These are phyloP conservation scores for Coffea humblotiana DNA, from an alignment of 305 asterid genomes.

Conservation along the genomic window DNA sequence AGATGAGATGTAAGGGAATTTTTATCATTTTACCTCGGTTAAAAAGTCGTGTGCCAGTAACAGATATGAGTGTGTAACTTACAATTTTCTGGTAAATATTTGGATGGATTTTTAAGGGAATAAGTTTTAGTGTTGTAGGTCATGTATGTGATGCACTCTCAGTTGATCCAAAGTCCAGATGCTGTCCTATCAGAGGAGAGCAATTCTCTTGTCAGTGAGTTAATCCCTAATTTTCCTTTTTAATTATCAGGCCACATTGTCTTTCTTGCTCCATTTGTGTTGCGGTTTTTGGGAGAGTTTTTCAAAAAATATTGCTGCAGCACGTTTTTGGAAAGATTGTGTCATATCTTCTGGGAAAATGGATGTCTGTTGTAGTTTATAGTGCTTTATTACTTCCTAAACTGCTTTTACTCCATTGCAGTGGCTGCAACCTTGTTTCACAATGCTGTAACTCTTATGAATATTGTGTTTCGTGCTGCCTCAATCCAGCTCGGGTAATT, in stretches of 20 bases:
- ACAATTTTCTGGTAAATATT: too few relatives aligned
- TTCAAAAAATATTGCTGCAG: too few relatives aligned
- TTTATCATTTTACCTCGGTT: too few relatives aligned
- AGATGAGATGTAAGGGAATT: too few relatives aligned
- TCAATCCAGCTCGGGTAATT: constrained; percentile 69
- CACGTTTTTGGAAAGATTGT: too few relatives aligned
- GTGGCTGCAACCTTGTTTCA: constrained; percentile 79
- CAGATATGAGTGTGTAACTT: too few relatives aligned
- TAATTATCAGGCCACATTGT: background rate
- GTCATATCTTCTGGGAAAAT: background rate
- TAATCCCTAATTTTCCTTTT: constrained; percentile 19
- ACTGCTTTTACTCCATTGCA: constrained; percentile 30
- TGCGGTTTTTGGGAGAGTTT: too few relatives aligned
- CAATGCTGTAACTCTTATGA: constrained; percentile 89
- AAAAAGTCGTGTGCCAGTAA: too few relatives aligned
- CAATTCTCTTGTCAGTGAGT: constrained; percentile 91
- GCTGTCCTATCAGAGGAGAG: constrained; percentile 68
- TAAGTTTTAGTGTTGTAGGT: constrained; percentile 50
- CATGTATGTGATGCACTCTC: constrained; percentile 75
- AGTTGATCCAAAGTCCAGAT: constrained; percentile 61
- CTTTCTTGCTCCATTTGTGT: too few relatives aligned
- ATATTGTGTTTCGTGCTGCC: constrained; percentile 92
- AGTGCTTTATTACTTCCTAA: constrained; percentile 3
- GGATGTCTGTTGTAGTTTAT: background rate
- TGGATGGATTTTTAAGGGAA: too few relatives aligned